Base-by-base conservation (phyloP, 768 basidiomycete species). In the Strobilomyces dryophilus region DNA sequence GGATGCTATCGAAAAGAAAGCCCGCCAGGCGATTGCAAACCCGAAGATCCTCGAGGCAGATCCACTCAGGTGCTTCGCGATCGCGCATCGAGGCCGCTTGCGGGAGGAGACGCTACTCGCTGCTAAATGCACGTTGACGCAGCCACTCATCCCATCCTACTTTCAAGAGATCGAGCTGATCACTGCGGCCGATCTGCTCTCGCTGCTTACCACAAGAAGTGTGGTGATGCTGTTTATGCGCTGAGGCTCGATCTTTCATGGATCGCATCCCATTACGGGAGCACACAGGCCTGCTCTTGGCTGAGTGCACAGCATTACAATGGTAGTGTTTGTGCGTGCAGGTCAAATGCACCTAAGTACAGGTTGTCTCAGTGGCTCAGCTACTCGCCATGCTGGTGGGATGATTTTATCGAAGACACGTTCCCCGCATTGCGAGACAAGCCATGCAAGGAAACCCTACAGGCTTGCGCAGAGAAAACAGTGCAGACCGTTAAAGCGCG, bases 381-480 rank as follows among this genome's bases (percentile, higher is more conserved):
- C 12, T 0, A 1, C 3, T 21, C 39, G 9, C 37, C 40, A 17
- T 31, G 24, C 0, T 64, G 64, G 66, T 68, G 68, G 64, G 49
- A 52, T 0, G 29, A 43, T 1, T 66, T 58, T 20, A 57, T 58
- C 52, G 43, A 57, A 17, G 51, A 46, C 9, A 12, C 39, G 1
- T 57, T 55, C 7, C 10, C 12, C 1, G 45, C 34, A 4, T 32
- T 68, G 42, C 46, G 43, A 2, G 65, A 69, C n/a, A 64, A 32
- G 24, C 61, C 67, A 1, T 69, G 58, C 32, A 49, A 45, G 4
- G 55, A 18, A 24, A 54, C 29, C 2, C 45, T 65, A 8, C 32
- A 48, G 11, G 3, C 29, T 4, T 10, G 2, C 15, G 51, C 27
- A 4, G 54, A 56, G 3, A 49, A 41, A 21, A 52, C 51, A 0